phyloP scores from a whole-genome alignment of 2,329 filamentous ascomycete genomes.

The Metarhizium brunneum region DNA sequence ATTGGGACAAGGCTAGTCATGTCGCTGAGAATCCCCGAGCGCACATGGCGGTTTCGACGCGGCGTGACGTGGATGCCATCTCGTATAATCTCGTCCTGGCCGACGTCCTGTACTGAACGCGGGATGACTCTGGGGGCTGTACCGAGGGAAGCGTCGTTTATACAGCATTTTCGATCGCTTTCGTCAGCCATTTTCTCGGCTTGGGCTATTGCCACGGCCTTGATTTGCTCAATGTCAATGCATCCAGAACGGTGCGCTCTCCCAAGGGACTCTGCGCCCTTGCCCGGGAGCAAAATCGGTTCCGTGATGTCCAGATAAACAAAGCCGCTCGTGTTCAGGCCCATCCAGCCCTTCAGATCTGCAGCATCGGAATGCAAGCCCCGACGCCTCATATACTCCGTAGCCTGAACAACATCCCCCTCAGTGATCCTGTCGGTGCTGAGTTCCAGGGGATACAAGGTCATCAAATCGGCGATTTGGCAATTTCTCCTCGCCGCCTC shows the following conservation, averaged over 20 bases:
- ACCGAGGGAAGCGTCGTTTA: neutral
- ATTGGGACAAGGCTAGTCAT: neutral
- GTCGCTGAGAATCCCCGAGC: constrained; percentile 1
- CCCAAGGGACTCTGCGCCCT: constrained; percentile 10
- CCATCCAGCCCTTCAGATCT: constrained; percentile 10
- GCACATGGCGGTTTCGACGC: neutral
- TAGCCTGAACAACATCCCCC: constrained; percentile 10
- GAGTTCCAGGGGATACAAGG: constrained; percentile 13
- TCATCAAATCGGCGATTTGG: constrained; percentile 7
- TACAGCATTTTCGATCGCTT: neutral
- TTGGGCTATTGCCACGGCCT: neutral
- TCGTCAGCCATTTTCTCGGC: neutral
- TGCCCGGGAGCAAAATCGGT: constrained; percentile 12
- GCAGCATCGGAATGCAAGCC: constrained; percentile 1
- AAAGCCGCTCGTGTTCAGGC: constrained; percentile 11
- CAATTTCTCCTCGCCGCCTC: constrained; percentile 6
- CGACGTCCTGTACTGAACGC: neutral
- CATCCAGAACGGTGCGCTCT: constrained; percentile 7
- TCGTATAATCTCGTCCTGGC: neutral
- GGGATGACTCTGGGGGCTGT: neutral
- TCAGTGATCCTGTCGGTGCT: constrained; percentile 13
- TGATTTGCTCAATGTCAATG: constrained; percentile 7
- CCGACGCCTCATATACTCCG: constrained; percentile 9
- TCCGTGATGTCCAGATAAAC: constrained; percentile 14
- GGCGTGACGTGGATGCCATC: constrained; percentile 5